Conservation (phyloP, 2,329 filamentous ascomycete genomes). For the Bipolaris cookei region DNA sequence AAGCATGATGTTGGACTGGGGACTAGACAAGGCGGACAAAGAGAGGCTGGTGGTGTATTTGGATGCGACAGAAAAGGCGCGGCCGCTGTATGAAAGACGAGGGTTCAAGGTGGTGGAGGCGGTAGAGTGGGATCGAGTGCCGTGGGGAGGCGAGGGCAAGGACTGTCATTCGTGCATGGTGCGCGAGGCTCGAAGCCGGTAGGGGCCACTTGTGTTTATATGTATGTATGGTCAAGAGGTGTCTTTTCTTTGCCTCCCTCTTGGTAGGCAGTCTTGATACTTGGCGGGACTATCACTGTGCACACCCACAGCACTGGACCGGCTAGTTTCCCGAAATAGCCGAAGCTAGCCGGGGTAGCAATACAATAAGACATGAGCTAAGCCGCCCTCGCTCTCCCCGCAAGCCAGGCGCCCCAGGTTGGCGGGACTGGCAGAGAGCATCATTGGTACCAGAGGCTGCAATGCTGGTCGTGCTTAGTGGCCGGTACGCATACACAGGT, state of each 20-base stretch:
- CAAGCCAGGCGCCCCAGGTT: not conserved
- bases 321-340: slow-evolving; percentile 8
- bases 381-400: not conserved
- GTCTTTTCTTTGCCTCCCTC: not conserved
- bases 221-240: too few relatives aligned
- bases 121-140: slow-evolving; percentile 33
- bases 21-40: slow-evolving; percentile 49
- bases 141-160: slow-evolving; percentile 38
- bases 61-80: slow-evolving; percentile 48
- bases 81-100: slow-evolving; percentile 48
- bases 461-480: not conserved
- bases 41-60: slow-evolving; percentile 49
- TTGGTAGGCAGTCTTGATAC: not conserved
- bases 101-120: slow-evolving; percentile 33
- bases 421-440: not conserved
- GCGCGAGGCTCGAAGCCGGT: slow-evolving; percentile 3
- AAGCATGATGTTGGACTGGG: slow-evolving; percentile 48
- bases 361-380: too few relatives aligned
- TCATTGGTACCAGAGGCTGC: not conserved
- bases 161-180: slow-evolving; percentile 44
- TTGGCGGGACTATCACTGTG: too few relatives aligned
- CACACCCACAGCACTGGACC: slow-evolving; percentile 8
- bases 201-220: not conserved
- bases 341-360: slow-evolving; percentile 1
- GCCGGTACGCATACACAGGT: not conserved